Evolutionary conservation across 2,329 filamentous ascomycete genomes (phyloP).

Genomic region (Nigrospora oryzae): DNA sequence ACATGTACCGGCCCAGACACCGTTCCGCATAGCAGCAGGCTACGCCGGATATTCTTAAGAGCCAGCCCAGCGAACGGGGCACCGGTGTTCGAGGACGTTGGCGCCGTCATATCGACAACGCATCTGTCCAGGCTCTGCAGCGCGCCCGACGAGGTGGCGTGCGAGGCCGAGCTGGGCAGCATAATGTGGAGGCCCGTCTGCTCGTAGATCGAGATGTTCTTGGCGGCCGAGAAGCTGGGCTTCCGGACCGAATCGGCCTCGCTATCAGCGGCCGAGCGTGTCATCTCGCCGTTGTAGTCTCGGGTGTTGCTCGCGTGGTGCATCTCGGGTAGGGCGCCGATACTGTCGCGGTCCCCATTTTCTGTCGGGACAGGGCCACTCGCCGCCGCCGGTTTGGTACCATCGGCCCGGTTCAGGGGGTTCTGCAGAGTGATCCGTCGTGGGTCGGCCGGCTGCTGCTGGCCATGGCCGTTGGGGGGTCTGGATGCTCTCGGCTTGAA

Average conservation of each 20-base stretch:
- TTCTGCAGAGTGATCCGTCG: not conserved
- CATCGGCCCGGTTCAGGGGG: not conserved
- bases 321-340: slow-evolving; percentile 1
- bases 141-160: slow-evolving; percentile 65
- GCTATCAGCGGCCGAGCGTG: slow-evolving; percentile 20
- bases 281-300: slow-evolving; percentile 52
- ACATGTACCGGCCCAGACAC: slow-evolving; percentile 78
- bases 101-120: slow-evolving; percentile 72
- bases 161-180: slow-evolving; percentile 61
- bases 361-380: not conserved
- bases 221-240: slow-evolving; percentile 54
- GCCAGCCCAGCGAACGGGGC: slow-evolving; percentile 60
- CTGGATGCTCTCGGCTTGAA: slow-evolving; percentile 61
- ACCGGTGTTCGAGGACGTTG: slow-evolving; percentile 43
- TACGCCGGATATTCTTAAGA: slow-evolving; percentile 61
- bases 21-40: slow-evolving; percentile 68
- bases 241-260: slow-evolving; percentile 33
- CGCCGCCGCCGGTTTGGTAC: no score
- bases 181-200: slow-evolving; percentile 67
- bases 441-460: slow-evolving; percentile 4
- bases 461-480: slow-evolving; percentile 28
- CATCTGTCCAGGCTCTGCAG: slow-evolving; percentile 62
- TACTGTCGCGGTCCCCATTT: not conserved
- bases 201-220: slow-evolving; percentile 55
- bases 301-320: slow-evolving; percentile 15